Evolutionary conservation across 768 basidiomycete genomes (phyloP), one percentile per base, ranked within the genome.

Genomic region (Boletus pseudopeckii): DNA sequence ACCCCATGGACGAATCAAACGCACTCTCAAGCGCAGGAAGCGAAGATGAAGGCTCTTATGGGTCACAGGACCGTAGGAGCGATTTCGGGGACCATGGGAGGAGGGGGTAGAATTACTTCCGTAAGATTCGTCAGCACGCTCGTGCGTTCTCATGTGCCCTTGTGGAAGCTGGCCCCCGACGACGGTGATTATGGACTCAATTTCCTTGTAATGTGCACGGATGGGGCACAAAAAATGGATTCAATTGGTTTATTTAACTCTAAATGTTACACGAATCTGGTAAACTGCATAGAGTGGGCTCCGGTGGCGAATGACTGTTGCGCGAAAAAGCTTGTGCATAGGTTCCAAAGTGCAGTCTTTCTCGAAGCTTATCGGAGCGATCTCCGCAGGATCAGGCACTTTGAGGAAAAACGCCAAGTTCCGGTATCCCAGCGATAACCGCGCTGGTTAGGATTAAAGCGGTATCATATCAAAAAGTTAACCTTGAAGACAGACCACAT

Each of bases 81-180:
- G 69, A 70, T 36, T 65, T 72, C 41, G 71, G 66, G 22, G 69
- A 70, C 57, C 69, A 72, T 58, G 65, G 60, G 52, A 71, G 69
- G 59, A 66, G 69, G 56, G 67, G 58, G 24, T 72, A 63, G 60
- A 41, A 30, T 55, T 45, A 44, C 43, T 57, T 64, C 39, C 58
- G 59, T 62, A 60, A 65, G 50, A 32, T 53, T 56, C 48, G 53
- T 53, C 48, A 64, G 55, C 45, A 49, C 24, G 52, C 51, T 56
- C 60, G 47, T 54, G 55, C 44, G 41, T 61, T 68, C 57, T 56
- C 57, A 58, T 59, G 47, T 49, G 22, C 56, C 53, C 26, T 26
- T 50, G 49, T 54, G 63, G 47, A 51, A 32, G 34, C 56, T 48
- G 20, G 47, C 46, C 44, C 50, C 46, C 46, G 39, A 60, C 46